These are phyloP conservation scores for Bonia amplexicaulis DNA, from an alignment of 176 grass and related monocot species.

Conservation along the genomic window DNA sequence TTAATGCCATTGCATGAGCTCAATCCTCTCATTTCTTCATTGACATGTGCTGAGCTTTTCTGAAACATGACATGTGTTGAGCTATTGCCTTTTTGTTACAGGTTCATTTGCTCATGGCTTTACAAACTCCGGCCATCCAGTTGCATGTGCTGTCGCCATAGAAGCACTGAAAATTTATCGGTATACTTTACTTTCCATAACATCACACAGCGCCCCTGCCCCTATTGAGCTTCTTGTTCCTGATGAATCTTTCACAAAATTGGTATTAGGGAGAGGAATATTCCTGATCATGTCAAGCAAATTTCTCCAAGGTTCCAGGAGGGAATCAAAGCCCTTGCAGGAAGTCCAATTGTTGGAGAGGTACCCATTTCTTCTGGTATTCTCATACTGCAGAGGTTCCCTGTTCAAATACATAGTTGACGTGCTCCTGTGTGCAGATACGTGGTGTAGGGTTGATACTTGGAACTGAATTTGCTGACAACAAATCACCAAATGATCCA, in stretches of 20 bases:
- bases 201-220: not conserved
- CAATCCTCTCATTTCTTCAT: not conserved
- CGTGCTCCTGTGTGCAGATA: slow-evolving; percentile 45
- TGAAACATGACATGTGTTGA: not conserved
- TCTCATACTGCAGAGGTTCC: not conserved
- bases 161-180: slow-evolving; percentile 88
- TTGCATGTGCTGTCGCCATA: slow-evolving; percentile 80
- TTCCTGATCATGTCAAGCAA: slow-evolving; percentile 62
- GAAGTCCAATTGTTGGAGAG: slow-evolving; percentile 88
- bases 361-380: slow-evolving; percentile 33
- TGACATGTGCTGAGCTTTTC: not conserved
- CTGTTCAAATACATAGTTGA: not conserved
- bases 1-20: slow-evolving; percentile 1
- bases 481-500: slow-evolving; percentile 68
- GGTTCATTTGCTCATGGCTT: slow-evolving; percentile 98
- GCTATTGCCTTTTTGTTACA: slow-evolving; percentile 21
- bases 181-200: slow-evolving; percentile 17
- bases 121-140: slow-evolving; percentile 91
- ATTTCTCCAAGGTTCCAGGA: slow-evolving; percentile 76
- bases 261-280: slow-evolving; percentile 78
- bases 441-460: slow-evolving; percentile 77
- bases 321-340: slow-evolving; percentile 60
- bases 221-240: not conserved
- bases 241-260: slow-evolving; percentile 24
- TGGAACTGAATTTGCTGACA: slow-evolving; percentile 81